Conservation (phyloP, 2,329 filamentous ascomycete species). For the Xylariaceae sp. region DNA sequence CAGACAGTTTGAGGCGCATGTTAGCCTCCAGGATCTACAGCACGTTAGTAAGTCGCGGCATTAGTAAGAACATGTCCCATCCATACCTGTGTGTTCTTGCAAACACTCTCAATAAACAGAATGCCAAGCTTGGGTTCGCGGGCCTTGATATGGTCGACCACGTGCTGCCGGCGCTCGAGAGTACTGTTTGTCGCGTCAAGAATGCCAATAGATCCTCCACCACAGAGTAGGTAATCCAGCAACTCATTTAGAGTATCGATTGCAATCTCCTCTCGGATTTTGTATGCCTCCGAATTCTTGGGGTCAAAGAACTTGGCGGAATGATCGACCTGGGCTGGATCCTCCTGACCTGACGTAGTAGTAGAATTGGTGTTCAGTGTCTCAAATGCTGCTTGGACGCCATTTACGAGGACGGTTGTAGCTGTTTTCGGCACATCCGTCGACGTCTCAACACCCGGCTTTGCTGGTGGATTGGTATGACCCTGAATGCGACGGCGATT, state of each 20-base stretch:
- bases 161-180: conserved; percentile 71
- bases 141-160: conserved; percentile 77
- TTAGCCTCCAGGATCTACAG: conserved; percentile 78
- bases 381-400: conserved; percentile 31
- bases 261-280: conserved; percentile 84
- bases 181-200: conserved; percentile 98
- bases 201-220: conserved; percentile 86
- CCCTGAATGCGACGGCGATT: conserved; percentile 79
- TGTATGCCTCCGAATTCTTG: conserved; percentile 72
- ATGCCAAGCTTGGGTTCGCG: conserved; percentile 85
- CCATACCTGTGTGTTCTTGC: conserved; percentile 65
- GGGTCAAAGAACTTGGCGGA: conserved; percentile 93
- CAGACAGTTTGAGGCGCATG: conserved; percentile 93
- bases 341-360: conserved; percentile 36
- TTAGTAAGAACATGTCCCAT: not conserved
- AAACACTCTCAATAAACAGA: conserved; percentile 92
- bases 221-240: conserved; percentile 76
- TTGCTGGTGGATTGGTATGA: conserved; percentile 42
- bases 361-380: conserved; percentile 36
- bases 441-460: conserved; percentile 30
- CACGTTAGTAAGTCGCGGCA: conserved; percentile 4
- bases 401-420: conserved; percentile 55
- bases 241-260: conserved; percentile 89
- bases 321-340: conserved; percentile 59
- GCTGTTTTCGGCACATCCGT: conserved; percentile 46